phyloP scores from a whole-genome alignment of 1,284 basidiomycete genomes.

The Hymenochaete sp. region DNA sequence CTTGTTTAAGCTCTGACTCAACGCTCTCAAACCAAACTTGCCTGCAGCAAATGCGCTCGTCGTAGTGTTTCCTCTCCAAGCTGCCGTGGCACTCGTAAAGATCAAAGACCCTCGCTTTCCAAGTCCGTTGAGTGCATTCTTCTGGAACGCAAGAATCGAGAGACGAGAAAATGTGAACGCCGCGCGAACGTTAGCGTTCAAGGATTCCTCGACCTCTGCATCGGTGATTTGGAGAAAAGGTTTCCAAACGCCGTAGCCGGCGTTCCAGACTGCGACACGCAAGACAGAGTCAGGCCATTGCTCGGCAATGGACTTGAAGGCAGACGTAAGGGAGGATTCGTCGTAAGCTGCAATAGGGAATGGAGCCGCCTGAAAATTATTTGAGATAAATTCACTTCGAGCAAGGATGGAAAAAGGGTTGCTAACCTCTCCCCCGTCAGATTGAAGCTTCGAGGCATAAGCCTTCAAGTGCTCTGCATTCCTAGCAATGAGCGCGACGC shows the following conservation, averaged over 20 bases:
- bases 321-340: conserved; percentile 19
- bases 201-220: conserved; percentile 15
- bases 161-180: conserved; percentile 26
- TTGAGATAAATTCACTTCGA: not conserved
- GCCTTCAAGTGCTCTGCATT: conserved; percentile 22
- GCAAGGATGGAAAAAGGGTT: not conserved
- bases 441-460: conserved; percentile 20
- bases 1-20: conserved; percentile 27
- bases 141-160: conserved; percentile 24
- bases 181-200: conserved; percentile 24
- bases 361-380: conserved; percentile 19
- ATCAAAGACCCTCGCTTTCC: conserved; percentile 26
- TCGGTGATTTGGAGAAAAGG: conserved; percentile 25
- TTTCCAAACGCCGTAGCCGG: conserved; percentile 23
- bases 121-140: conserved; percentile 18
- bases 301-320: conserved; percentile 22
- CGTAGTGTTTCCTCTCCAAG: conserved; percentile 23
- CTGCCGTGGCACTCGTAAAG: conserved; percentile 27
- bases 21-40: conserved; percentile 26
- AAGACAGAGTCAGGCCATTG: conserved; percentile 24
- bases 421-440: conserved; percentile 22
- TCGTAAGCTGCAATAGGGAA: conserved; percentile 24
- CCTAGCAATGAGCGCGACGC: conserved; percentile 26
- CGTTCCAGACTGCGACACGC: conserved; percentile 24
- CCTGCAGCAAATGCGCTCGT: conserved; percentile 28